Base-by-base conservation (phyloP, 2,329 filamentous ascomycete genomes). In the Verticillium klebahnii region DNA sequence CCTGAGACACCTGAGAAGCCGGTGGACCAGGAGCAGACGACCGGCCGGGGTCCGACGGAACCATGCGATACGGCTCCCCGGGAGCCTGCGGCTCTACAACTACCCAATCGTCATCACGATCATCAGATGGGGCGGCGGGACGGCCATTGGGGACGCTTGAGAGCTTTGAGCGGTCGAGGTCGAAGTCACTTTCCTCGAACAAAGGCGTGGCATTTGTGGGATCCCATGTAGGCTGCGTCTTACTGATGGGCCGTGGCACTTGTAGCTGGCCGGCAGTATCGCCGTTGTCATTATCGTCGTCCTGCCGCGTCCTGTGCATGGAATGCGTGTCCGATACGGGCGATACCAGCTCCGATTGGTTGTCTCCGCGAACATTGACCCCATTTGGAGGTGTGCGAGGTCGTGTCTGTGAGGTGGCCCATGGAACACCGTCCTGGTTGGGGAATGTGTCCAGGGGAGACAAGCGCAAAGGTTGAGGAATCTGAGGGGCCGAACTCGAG, bases 221-320 rank as follows among this genome's bases (percentile, higher is more conserved):
- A 65, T 77, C 70, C 71, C 71, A 73, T 54, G 71, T 71, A 15
- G 72, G 72, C 60, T 72, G 74, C 40, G 69, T 65, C 66, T 76
- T 74, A 59, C 71, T 69, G 36, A 74, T 73, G 32, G 73, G 71
- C n/a, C 69, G 66, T 19, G 71, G 68, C 29, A 67, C 56, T 50
- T 66, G 64, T 56, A 68, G 63, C 60, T 65, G 57, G 31, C 56
- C 56, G 17, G 58, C 64, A 63, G 39, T 39, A 17, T 45, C 61
- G 40, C 66, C 63, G 62, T 63, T 63, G 63, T 65, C 60, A 45
- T 58, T 58, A 14, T 56, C n/a, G 14, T 34, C 15, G 29, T 9
- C 54, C 11, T 56, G 14, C 17, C 23, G 54, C 54, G 58, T 15
- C 65, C 29, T 66, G 61, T 60, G 58, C 29, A 60, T 61, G 15